Evolutionary conservation across 1,284 basidiomycete genomes (phyloP).

Genomic region (Apiotrichum mycotoxinovorans): DNA sequence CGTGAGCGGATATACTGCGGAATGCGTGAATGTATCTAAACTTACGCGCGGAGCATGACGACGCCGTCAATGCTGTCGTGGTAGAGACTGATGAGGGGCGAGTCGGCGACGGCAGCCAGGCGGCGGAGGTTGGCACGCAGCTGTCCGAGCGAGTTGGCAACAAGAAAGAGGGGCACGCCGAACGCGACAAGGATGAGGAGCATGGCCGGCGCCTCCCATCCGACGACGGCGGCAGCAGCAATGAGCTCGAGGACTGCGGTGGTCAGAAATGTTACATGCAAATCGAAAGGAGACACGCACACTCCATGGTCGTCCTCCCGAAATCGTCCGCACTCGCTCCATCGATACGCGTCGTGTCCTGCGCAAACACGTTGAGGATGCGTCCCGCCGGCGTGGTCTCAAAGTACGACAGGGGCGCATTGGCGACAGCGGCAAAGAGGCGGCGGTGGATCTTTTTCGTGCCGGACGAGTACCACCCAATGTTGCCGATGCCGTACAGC

Average conservation of each 20-base stretch:
- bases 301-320: constrained; percentile 60
- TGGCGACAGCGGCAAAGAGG: constrained; percentile 59
- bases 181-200: constrained; percentile 27
- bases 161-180: constrained; percentile 30
- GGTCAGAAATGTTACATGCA: not conserved
- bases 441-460: constrained; percentile 63
- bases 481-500: constrained; percentile 44
- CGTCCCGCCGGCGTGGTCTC: constrained; percentile 75
- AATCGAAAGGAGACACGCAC: constrained; percentile 16
- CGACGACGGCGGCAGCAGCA: constrained; percentile 23
- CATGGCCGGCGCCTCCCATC: constrained; percentile 34
- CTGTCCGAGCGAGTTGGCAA: constrained; percentile 38
- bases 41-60: constrained; percentile 50
- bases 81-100: constrained; percentile 51
- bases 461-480: constrained; percentile 58
- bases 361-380: constrained; percentile 51
- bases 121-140: constrained; percentile 43
- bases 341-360: constrained; percentile 60
- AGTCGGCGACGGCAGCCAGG: constrained; percentile 42
- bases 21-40: not conserved
- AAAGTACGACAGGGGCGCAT: constrained; percentile 71
- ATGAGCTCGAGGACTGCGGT: constrained; percentile 13
- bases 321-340: constrained; percentile 57
- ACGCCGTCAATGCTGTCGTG: constrained; percentile 51
- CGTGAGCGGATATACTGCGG: no score